Evolutionary conservation across 257 asterid species (phyloP), one percentile per base, ranked within the genome.

Genomic region (Asclepias syriaca): DNA sequence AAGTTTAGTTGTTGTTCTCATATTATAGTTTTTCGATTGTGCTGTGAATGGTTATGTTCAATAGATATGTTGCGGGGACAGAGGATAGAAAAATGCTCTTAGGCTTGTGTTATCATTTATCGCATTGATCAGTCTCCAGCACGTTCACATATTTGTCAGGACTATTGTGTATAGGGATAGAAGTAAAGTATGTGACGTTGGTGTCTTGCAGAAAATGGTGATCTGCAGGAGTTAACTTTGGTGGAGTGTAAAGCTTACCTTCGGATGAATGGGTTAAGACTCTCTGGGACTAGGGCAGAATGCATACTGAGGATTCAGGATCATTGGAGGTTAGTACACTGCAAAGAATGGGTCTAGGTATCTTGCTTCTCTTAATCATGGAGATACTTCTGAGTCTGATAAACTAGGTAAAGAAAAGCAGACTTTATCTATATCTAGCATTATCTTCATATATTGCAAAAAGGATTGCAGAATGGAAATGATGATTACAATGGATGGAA

Each of bases 221-320:
- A 84, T 74, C 69, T 85, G n/a, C 80, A 75, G 71, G 80, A 78
- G 53, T 81, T 90, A 66, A 86, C 73, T 46, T 55, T 85, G 71
- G 55, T 40, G 45, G 93, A 88, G 70, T 88, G 86, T 82, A 86
- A 85, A 79, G 84, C 82, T 10, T 88, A 86, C 77, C 84, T 88
- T 69, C 80, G 93, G 58, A 77, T 65, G 43, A 81, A 88, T 77
- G 85, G 85, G 14, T 88, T 88, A 88, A 82, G 96, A 74, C 74
- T 90, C 18, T 81, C 89, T 18, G 96, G 95, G 69, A 84, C 85
- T 51, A 90, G 79, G 73, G 86, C 75, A 24, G 92, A 90, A 67
- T 88, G 92, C 74, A 77, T 85, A 16, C 79, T 74, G 71, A 81
- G 95, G 74, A 88, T 88, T 66, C 71, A 84, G 86, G 96, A 88